Conservation (phyloP, 805 yeast species). For the Ogataea methylovora region DNA sequence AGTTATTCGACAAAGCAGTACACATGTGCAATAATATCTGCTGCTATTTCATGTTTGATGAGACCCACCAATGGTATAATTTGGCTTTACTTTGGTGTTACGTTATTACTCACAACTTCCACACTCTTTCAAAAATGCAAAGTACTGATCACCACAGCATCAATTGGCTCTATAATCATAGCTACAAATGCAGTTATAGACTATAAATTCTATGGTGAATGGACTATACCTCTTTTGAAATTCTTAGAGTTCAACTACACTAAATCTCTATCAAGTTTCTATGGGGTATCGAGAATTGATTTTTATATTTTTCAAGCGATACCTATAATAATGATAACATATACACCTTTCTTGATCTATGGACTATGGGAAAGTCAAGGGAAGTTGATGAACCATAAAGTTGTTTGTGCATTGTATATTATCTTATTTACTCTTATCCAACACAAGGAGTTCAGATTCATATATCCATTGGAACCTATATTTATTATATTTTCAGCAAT, state of each 20-base stretch:
- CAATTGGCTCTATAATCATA: constrained; percentile 18
- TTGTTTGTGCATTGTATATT: constrained; percentile 33
- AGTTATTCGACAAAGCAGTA: constrained; percentile 21
- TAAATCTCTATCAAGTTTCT: constrained; percentile 66
- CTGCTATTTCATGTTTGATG: constrained; percentile 57
- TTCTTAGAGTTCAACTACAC: constrained; percentile 76
- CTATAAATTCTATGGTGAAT: constrained; percentile 46
- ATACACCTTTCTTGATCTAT: constrained; percentile 50
- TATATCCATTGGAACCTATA: constrained; percentile 79
- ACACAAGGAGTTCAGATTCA: constrained; percentile 89
- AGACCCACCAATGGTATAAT: constrained; percentile 80
- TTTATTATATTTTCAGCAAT: constrained; percentile 45
- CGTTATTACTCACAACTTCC: constrained; percentile 13
- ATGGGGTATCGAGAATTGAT: constrained; percentile 80
- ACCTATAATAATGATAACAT: constrained; percentile 66
- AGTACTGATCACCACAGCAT: constrained; percentile 2
- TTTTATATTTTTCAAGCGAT: constrained; percentile 79
- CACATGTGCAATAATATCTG: constrained; percentile 20
- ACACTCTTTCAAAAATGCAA: constrained; percentile 2
- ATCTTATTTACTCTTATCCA: constrained; percentile 53
- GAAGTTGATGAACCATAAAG: constrained; percentile 8
- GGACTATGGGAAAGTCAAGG: constrained; percentile 24
- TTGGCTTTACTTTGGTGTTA: constrained; percentile 61
- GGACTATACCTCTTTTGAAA: constrained; percentile 56
- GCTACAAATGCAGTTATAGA: constrained; percentile 41